A percentile compares a stretch with the other conserved stretches of the same genome.
phyloP scores from a whole-genome alignment of 73 alveolate species.

The Stentor roeselii region DNA sequence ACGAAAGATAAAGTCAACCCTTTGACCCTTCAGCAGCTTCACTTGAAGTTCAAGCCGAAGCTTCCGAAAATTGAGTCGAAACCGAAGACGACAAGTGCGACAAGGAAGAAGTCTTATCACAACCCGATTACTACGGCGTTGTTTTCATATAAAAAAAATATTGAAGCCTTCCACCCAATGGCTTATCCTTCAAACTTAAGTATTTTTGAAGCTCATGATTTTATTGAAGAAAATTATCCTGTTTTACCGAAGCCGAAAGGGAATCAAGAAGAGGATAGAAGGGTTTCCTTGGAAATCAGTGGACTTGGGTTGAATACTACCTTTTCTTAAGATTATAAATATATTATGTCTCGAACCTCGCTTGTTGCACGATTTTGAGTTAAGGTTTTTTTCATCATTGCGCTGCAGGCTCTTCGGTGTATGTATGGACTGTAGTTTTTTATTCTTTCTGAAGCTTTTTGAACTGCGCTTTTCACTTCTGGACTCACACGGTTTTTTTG shows the following conservation, averaged over 20 bases:
- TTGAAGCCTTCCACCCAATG: slow-evolving; percentile 1
- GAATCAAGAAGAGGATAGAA: neutral
- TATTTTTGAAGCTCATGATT: slow-evolving; percentile 26
- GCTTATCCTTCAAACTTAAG: slow-evolving; percentile 22
- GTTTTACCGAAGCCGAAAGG: neutral
- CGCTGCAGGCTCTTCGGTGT: too few relatives aligned
- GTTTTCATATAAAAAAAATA: neutral
- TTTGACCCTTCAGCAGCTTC: neutral
- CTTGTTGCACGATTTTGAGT: too few relatives aligned
- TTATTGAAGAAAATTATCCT: neutral
- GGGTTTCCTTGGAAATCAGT: neutral
- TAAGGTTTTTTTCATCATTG: too few relatives aligned
- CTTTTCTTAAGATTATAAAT: too few relatives aligned
- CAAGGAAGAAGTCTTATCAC: neutral
- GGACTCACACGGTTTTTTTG: neutral
- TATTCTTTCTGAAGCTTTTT: neutral
- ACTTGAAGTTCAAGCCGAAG: neutral
- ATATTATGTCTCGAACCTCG: too few relatives aligned
- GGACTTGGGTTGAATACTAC: neutral
- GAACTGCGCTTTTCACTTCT: neutral
- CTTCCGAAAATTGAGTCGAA: neutral
- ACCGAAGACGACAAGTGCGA: neutral
- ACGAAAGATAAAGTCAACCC: neutral
- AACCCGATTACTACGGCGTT: neutral
- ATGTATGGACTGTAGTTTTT: neutral